Base-by-base conservation (phyloP, 2,329 filamentous ascomycete species). In the Pyrenophora graminea region DNA sequence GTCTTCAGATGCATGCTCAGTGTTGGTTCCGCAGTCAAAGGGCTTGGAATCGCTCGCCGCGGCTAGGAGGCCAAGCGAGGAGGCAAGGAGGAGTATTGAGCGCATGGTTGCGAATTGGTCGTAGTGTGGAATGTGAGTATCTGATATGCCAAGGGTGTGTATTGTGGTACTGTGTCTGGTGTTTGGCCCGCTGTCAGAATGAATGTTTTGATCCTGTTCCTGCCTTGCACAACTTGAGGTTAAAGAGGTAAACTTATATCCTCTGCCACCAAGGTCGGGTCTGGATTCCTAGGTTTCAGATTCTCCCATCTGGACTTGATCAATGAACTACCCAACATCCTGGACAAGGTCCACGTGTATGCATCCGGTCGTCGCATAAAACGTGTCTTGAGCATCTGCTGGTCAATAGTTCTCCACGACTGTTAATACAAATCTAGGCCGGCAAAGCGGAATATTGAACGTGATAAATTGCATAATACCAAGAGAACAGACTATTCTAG, bases 21-120 rank as follows among this genome's bases (percentile, higher is more conserved):
- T 62, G 45, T 70, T 59, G 40, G 74, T 75, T 48, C 73, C 74
- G 61, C 77, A 79, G 62, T 77, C 74, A 58, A 79, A 78, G 51
- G 71, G 69, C 38, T 68, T 67, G 57, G 63, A 62, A 15, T 48
- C 51, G 36, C 51, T 55, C 37, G 68, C 58, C 23, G 56, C 46
- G 27, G 54, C 60, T 45, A 61, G 52, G 41, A 61, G 45, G 52
- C 58, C 62, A 39, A 69, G 58, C 45, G 62, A 30, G 9, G 10
- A 73, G 59, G 69, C 62, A 69, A 72, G 63, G 67, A 71, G 55
- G 44, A 71, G 37, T 36, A 36, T 8, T 36, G 17, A 18, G 17
- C 17, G 33, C 33, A 33, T 48, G 49, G 45, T 47, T 62, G 56
- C 66, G 53, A 71, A 69, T 43, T 32, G 21, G 45, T 54, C 19